A percentile compares a stretch with the other conserved stretches of the same genome.
These are phyloP conservation scores for Sungouiozyma ichnusensis DNA, from an alignment of 805 yeast genomes.

Conservation along the genomic window DNA sequence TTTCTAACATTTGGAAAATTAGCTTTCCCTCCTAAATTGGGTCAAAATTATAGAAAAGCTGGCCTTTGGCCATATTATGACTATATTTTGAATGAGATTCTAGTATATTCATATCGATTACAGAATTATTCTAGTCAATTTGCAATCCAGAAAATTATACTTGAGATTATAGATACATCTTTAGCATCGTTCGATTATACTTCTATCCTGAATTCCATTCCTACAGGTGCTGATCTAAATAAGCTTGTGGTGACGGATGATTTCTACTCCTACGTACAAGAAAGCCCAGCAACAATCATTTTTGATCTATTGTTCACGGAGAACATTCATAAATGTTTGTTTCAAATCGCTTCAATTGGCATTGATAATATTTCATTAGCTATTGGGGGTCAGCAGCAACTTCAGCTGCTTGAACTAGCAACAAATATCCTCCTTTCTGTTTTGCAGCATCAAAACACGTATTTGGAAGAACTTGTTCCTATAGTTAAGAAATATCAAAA, in stretches of 20 bases:
- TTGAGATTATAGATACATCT: constrained; percentile 41
- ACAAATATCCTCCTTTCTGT: constrained; percentile 37
- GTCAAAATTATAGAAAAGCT: constrained; percentile 44
- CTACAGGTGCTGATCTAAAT: constrained; percentile 42
- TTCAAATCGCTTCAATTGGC: constrained; percentile 49
- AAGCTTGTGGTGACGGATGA: constrained; percentile 34
- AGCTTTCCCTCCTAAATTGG: constrained; percentile 55
- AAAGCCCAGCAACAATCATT: constrained; percentile 61
- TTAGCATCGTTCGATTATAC: constrained; percentile 42
- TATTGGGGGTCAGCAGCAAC: constrained; percentile 15
- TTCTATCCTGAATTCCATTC: constrained; percentile 42
- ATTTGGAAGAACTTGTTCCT: constrained; percentile 34
- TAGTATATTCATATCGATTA: constrained; percentile 39
- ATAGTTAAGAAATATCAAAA: constrained; percentile 26
- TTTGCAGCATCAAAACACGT: constrained; percentile 48
- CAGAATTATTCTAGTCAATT: constrained; percentile 26
- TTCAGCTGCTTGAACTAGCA: constrained; percentile 31
- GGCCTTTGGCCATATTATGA: constrained; percentile 80
- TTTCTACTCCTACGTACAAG: constrained; percentile 42
- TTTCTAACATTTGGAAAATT: constrained; percentile 33
- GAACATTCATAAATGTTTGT: constrained; percentile 43
- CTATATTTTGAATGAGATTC: constrained; percentile 55
- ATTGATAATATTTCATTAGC: constrained; percentile 37
- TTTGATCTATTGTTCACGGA: constrained; percentile 55
- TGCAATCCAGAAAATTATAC: constrained; percentile 43